These are phyloP conservation scores for Plasmodiophora brassicae DNA, from an alignment of 208 protist genomes.

Conservation along the genomic window DNA sequence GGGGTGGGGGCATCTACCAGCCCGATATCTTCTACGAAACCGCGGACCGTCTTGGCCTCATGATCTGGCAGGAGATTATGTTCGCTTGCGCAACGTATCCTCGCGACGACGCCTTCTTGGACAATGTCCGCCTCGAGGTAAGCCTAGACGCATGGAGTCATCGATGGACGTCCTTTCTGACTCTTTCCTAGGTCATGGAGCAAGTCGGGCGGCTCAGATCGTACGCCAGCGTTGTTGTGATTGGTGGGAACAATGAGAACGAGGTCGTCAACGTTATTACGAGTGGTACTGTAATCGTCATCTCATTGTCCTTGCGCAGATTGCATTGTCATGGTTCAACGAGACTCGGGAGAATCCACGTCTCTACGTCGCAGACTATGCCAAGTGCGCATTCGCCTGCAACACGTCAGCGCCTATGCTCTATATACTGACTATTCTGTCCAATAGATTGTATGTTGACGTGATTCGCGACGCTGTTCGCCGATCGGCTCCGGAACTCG, in stretches of 20 bases:
- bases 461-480: background rate
- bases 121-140: background rate
- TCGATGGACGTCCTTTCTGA: background rate
- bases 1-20: conserved; percentile 71
- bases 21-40: conserved; percentile 65
- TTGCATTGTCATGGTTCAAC: conserved; percentile 20
- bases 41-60: conserved; percentile 61
- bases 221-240: conserved; percentile 65
- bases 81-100: conserved; percentile 69
- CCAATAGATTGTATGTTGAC: background rate
- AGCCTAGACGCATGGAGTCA: conserved; percentile 36
- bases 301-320: background rate
- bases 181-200: conserved; percentile 50
- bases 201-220: conserved; percentile 57
- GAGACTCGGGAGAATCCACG: conserved; percentile 36
- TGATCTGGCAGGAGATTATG: conserved; percentile 73
- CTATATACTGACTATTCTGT: conserved; percentile 37
- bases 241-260: conserved; percentile 72
- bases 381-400: conserved; percentile 51
- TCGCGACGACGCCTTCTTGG: background rate
- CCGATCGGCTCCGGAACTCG: background rate
- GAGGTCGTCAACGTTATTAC: too few species aligned
- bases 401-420: conserved; percentile 42
- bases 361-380: conserved; percentile 58
- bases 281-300: too few species aligned